Evolutionary conservation across 257 asterid genomes (phyloP).

Genomic region (Anisodus acutangulus): DNA sequence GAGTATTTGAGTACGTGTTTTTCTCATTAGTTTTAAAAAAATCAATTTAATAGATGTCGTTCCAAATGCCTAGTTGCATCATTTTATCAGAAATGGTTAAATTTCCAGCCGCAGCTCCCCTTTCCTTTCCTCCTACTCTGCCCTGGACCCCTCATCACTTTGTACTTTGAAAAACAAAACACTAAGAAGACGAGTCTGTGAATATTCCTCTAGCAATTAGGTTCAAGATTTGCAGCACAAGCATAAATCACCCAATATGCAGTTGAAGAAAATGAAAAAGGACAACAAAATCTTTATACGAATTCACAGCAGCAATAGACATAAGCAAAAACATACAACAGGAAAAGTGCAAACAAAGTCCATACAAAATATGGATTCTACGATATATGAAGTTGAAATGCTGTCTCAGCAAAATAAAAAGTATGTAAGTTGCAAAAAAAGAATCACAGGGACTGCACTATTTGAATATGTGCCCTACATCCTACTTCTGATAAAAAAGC

Average conservation of each 20-base stretch:
- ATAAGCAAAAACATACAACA: background rate
- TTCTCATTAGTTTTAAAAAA: background rate
- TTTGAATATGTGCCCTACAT: too few species aligned
- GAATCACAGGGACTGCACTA: too few species aligned
- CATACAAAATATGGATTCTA: background rate
- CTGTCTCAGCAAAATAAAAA: background rate
- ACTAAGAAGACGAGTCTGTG: background rate
- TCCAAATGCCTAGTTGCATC: background rate
- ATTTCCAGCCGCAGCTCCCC: background rate
- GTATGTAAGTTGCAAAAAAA: background rate
- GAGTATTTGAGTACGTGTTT: background rate
- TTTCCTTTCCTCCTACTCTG: background rate
- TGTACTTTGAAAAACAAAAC: background rate
- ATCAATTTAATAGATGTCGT: background rate
- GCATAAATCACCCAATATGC: background rate
- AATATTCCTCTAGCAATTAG: background rate
- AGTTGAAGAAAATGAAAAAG: background rate
- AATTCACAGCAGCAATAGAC: background rate
- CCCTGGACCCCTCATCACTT: background rate
- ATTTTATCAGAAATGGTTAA: background rate
- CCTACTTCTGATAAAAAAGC: too few species aligned
- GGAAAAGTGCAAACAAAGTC: background rate
- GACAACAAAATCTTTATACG: background rate
- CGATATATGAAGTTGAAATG: background rate
- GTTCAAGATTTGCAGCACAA: conserved; percentile 5